Evolutionary conservation across 768 basidiomycete species (phyloP).

Genomic region (Tephrocybe sp.): DNA sequence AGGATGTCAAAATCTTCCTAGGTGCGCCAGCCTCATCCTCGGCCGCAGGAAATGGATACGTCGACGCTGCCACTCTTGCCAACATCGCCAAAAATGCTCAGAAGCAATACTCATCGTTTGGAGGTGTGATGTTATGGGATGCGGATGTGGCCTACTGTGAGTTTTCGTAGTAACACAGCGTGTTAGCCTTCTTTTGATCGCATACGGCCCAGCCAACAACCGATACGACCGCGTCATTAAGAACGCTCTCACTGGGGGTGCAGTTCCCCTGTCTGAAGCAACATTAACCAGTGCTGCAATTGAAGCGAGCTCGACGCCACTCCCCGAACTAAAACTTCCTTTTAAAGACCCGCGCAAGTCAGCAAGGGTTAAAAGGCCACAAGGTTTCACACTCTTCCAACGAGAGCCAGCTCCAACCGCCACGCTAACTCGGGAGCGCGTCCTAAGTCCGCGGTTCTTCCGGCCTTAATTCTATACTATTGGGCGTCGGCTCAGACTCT

Average conservation of each 20-base stretch:
- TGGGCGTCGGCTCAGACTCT: background rate
- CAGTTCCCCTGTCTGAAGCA: conserved; percentile 7
- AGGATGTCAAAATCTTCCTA: conserved; percentile 58
- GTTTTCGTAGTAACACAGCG: conserved; percentile 23
- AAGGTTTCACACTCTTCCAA: conserved; percentile 16
- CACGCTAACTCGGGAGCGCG: conserved; percentile 10
- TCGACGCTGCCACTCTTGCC: conserved; percentile 41
- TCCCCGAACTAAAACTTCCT: conserved; percentile 13
- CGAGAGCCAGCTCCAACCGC: conserved; percentile 10
- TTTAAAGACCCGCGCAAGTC: conserved; percentile 33
- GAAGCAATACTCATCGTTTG: conserved; percentile 53
- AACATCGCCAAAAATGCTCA: conserved; percentile 43
- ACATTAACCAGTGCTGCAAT: background rate
- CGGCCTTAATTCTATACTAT: conserved; percentile 14
- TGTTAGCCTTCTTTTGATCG: no score
- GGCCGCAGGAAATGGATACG: conserved; percentile 56
- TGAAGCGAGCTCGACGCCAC: conserved; percentile 3
- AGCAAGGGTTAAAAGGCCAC: conserved; percentile 32
- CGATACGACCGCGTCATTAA: conserved; percentile 53
- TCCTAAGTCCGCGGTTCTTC: conserved; percentile 27
- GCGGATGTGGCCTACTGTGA: conserved; percentile 40
- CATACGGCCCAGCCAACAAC: conserved; percentile 42
- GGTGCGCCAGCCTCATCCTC: conserved; percentile 53
- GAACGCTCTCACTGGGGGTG: conserved; percentile 35
- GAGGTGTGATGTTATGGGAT: conserved; percentile 55